These are phyloP conservation scores for Vaccinium darrowii DNA, from an alignment of 148 eudicot species.

Conservation along the genomic window DNA sequence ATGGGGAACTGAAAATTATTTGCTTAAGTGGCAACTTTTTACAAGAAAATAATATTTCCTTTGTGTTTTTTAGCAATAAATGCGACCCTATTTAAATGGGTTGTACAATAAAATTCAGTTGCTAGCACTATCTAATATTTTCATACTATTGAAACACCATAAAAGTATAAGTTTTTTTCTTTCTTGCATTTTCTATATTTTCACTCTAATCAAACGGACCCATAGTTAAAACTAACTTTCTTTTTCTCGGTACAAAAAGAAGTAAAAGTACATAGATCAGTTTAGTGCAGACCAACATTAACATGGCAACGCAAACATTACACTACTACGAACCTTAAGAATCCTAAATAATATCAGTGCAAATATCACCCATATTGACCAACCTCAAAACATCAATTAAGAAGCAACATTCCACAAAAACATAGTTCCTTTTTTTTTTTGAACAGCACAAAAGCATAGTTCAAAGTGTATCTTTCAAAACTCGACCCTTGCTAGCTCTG, in stretches of 20 bases:
- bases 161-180: not conserved
- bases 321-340: not conserved
- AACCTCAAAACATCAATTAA: not conserved
- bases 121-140: not conserved
- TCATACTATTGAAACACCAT: not conserved
- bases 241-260: no score
- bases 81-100: not conserved
- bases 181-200: not conserved
- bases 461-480: not conserved
- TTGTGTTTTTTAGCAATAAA: no score
- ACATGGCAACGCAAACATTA: not conserved
- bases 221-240: not conserved
- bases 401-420: not conserved
- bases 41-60: not conserved
- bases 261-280: not conserved
- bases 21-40: not conserved
- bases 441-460: not conserved
- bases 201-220: not conserved
- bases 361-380: not conserved
- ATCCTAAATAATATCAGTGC: not conserved
- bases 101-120: not conserved
- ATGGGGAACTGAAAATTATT: no score
- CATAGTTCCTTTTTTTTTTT: not conserved
- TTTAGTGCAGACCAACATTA: not conserved
- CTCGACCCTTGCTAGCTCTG: not conserved